Evolutionary conservation across 192 early-diverging fungal genomes (phyloP).

Genomic region (Coemansia sp.): DNA sequence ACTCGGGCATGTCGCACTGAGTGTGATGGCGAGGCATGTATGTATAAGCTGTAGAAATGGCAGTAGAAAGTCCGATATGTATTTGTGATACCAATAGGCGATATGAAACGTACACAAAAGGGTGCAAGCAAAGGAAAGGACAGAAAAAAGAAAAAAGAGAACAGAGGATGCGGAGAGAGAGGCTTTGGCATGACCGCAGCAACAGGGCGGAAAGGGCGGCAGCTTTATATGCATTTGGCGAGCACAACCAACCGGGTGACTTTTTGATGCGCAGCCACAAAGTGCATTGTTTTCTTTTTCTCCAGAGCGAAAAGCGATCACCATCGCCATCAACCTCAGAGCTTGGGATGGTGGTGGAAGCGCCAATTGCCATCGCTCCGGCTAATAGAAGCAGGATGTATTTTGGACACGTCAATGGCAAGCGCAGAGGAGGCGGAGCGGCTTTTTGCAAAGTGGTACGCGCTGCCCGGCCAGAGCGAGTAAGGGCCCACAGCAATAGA

Average conservation of each 20-base stretch:
- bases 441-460: not conserved
- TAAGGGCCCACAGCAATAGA: slow-evolving; percentile 16
- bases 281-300: not conserved
- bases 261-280: slow-evolving; percentile 4
- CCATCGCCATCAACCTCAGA: slow-evolving; percentile 1
- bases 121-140: not conserved
- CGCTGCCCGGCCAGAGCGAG: slow-evolving; percentile 18
- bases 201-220: slow-evolving; percentile 1
- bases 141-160: not conserved
- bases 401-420: slow-evolving; percentile 23
- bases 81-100: not conserved
- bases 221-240: not conserved
- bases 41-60: not conserved
- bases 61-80: slow-evolving; percentile 1
- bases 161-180: not conserved
- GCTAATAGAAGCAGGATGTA: slow-evolving; percentile 28
- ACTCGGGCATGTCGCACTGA: not conserved
- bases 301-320: not conserved
- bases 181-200: not conserved
- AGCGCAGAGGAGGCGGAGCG: slow-evolving; percentile 1
- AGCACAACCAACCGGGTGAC: not conserved
- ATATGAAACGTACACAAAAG: not conserved
- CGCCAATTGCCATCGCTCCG: not conserved
- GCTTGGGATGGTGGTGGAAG: slow-evolving; percentile 9
- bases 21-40: not conserved